Conservation (phyloP, 305 asterid genomes). For the Lippia alba region DNA sequence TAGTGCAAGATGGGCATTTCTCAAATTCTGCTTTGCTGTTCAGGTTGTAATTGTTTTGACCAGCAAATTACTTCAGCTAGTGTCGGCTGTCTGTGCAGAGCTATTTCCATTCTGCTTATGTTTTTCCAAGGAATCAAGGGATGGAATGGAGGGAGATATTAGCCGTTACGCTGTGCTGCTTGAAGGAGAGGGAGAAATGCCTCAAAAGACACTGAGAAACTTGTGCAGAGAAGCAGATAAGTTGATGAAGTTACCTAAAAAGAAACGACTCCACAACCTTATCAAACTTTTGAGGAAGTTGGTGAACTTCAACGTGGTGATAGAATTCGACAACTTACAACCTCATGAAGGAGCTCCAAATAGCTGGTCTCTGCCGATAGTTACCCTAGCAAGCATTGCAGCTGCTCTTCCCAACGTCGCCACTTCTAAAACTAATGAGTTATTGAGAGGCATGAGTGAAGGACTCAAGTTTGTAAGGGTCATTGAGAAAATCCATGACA, state of each 20-base stretch:
- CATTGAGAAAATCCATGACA: neutral
- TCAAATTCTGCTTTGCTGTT: slow-evolving; percentile 32
- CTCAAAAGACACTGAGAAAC: neutral
- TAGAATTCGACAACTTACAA: neutral
- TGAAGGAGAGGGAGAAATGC: neutral
- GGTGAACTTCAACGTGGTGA: neutral
- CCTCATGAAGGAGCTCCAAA: neutral
- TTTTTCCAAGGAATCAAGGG: neutral
- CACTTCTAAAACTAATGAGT: neutral
- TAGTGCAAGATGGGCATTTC: slow-evolving; percentile 33
- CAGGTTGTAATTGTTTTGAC: slow-evolving; percentile 35
- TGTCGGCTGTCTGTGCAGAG: slow-evolving; percentile 15
- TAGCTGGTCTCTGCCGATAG: neutral
- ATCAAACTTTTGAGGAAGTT: neutral
- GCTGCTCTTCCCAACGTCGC: neutral
- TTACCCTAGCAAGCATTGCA: neutral
- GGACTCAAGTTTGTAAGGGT: neutral
- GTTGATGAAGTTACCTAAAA: neutral
- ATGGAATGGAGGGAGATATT: neutral
- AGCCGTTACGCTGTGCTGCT: neutral
- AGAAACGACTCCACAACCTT: neutral
- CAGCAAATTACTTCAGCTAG: slow-evolving; percentile 35
- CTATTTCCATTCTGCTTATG: slow-evolving; percentile 13
- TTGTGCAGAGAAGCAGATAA: neutral
- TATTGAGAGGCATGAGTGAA: neutral